Evolutionary conservation across 2,329 filamentous ascomycete species (phyloP), one percentile per base, ranked within the genome.

Genomic region (Xylaria polymorpha): DNA sequence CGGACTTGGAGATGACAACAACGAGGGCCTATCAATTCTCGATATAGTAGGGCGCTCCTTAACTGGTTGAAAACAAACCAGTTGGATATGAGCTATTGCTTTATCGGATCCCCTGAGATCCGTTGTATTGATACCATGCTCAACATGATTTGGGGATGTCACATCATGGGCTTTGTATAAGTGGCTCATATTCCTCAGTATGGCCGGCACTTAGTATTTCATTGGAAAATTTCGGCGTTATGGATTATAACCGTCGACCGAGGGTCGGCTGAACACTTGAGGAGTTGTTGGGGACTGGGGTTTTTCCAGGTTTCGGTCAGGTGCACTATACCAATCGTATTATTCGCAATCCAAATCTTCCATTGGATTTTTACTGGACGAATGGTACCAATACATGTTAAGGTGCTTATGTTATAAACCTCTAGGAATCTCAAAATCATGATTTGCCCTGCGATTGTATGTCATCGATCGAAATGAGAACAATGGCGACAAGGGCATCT

Each of bases 1-100:
- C 78, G 3, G 79, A 81, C 6, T 43, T 76, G 32, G 72, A 72
- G 39, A 74, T 66, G 61, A 64, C 69, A n/a, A 72, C 67, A 35
- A 53, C 61, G 29, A 73, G 46, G 46, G 29, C 53, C 22, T 64
- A 74, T 50, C 61, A 74, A 57, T 69, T 64, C 22, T 76, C 74
- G 39, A 72, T 77, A 63, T 77, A 74, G 44, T 46, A 35, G 39
- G 37, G 44, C 18, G 18, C 35, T 50, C 56, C 20, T 35, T 44
- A 35, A 51, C 50, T 61, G 56, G 59, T 58, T 63, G 58, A 61
- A 51, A 66, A 50, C 7, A 53, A 61, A 50, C 25, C 56, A 60
- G 60, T 67, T 71, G 69, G 67, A 71, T 69, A 71, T 37, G 46
- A 61, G 56, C 55, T 60, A 56, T 53, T 62, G 44, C 56, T n/a